A percentile compares a stretch with the other conserved stretches of the same genome.
Evolutionary conservation across 1,284 basidiomycete species (phyloP).

Genomic region (Tilletia caries): DNA sequence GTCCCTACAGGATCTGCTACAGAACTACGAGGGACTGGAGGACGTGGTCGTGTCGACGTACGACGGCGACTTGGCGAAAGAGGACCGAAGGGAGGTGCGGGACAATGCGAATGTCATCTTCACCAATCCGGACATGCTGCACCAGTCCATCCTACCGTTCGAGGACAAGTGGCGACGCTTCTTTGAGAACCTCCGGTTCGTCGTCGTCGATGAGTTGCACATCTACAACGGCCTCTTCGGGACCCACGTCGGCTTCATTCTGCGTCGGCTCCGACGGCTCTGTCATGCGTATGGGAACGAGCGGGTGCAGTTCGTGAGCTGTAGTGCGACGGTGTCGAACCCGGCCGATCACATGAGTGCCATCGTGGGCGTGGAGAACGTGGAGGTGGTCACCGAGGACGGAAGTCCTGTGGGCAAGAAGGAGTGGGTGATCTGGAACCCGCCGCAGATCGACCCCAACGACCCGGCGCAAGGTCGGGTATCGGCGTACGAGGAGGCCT

Average conservation of each 20-base stretch:
- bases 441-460: conserved; percentile 64
- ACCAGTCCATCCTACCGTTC: conserved; percentile 76
- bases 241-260: conserved; percentile 43
- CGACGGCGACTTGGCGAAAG: conserved; percentile 80
- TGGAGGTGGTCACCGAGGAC: conserved; percentile 72
- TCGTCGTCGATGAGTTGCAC: conserved; percentile 81
- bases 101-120: conserved; percentile 56
- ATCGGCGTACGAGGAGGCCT: conserved; percentile 70
- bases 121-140: conserved; percentile 72
- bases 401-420: conserved; percentile 78
- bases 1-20: conserved; percentile 58
- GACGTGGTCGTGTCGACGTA: conserved; percentile 71
- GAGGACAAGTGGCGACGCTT: conserved; percentile 80
- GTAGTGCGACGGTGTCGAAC: conserved; percentile 81
- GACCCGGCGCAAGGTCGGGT: conserved; percentile 64
- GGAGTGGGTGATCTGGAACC: conserved; percentile 59
- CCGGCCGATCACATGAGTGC: conserved; percentile 58
- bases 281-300: conserved; percentile 80
- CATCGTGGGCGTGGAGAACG: conserved; percentile 69
- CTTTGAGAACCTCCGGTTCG: conserved; percentile 66
- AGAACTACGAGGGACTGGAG: conserved; percentile 64
- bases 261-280: conserved; percentile 65
- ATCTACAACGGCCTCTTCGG: conserved; percentile 61
- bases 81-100: conserved; percentile 56
- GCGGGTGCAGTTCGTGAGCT: conserved; percentile 72